phyloP scores from a whole-genome alignment of 768 basidiomycete species.

The Kwoniella sp. region DNA sequence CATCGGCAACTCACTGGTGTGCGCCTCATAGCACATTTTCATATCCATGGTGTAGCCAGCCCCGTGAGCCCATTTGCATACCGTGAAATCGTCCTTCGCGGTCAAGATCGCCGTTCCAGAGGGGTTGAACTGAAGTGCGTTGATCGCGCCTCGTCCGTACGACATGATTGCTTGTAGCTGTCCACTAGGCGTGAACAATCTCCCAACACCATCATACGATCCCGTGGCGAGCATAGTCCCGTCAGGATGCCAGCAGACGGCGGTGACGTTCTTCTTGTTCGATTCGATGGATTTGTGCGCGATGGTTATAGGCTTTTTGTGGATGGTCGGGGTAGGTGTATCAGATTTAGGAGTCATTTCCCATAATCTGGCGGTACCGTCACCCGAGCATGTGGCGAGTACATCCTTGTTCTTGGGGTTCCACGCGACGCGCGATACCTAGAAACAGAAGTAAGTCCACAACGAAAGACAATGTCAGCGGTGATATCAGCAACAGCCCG shows the following conservation, averaged over 20 bases:
- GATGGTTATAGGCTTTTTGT: conserved; percentile 30
- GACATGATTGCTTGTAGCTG: conserved; percentile 44
- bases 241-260: conserved; percentile 52
- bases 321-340: neutral
- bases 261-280: conserved; percentile 40
- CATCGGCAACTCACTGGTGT: conserved; percentile 35
- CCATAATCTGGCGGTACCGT: conserved; percentile 50
- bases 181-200: conserved; percentile 47
- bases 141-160: conserved; percentile 50
- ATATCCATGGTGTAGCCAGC: conserved; percentile 23
- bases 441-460: neutral
- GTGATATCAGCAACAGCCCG: too few relatives aligned
- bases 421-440: conserved; percentile 51
- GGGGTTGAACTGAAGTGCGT: conserved; percentile 49
- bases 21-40: conserved; percentile 33
- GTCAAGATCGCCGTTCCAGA: conserved; percentile 35
- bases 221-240: conserved; percentile 51
- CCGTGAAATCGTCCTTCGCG: conserved; percentile 45
- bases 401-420: conserved; percentile 47
- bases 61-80: conserved; percentile 28
- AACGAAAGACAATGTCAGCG: too few relatives aligned
- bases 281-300: conserved; percentile 46
- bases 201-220: conserved; percentile 46
- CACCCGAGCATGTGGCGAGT: conserved; percentile 42
- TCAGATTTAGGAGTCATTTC: conserved; percentile 36